Percentiles rank a stretch among this genome's conserved stretches.
phyloP scores from a whole-genome alignment of 2,329 filamentous ascomycete genomes.

The Rhexocercosporidium sp. region DNA sequence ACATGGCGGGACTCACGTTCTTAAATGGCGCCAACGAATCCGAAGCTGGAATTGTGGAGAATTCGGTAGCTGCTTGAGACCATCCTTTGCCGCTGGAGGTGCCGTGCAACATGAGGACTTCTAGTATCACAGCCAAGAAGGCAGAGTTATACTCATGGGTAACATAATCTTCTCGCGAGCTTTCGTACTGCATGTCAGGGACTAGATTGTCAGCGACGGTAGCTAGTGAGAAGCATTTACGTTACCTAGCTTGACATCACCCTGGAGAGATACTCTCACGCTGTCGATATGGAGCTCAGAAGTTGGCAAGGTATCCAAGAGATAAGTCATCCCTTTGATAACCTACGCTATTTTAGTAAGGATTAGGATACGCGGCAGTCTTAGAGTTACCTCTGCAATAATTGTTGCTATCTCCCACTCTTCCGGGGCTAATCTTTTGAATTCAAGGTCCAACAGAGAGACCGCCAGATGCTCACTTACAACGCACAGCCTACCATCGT shows the following conservation, averaged over 20 bases:
- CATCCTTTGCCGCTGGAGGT: conserved; percentile 17
- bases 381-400: conserved; percentile 24
- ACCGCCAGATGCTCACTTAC: conserved; percentile 23
- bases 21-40: conserved; percentile 24
- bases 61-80: conserved; percentile 27
- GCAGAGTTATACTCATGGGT: conserved; percentile 21
- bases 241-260: conserved; percentile 30
- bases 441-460: conserved; percentile 25
- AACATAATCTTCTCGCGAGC: conserved; percentile 16
- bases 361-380: not conserved
- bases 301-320: conserved; percentile 21
- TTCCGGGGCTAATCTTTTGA: conserved; percentile 23
- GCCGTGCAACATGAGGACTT: conserved; percentile 26
- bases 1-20: conserved; percentile 19
- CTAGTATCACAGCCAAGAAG: conserved; percentile 27
- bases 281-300: conserved; percentile 24
- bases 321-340: conserved; percentile 30
- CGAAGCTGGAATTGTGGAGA: conserved; percentile 22
- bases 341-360: conserved; percentile 20
- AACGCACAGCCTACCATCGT: conserved; percentile 23
- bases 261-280: conserved; percentile 24
- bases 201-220: conserved; percentile 19
- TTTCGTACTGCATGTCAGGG: conserved; percentile 26
- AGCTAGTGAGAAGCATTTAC: not conserved
- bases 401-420: conserved; percentile 31